Base-by-base conservation (phyloP, 2,329 filamentous ascomycete genomes). In the Pseudogymnoascus verrucosus region DNA sequence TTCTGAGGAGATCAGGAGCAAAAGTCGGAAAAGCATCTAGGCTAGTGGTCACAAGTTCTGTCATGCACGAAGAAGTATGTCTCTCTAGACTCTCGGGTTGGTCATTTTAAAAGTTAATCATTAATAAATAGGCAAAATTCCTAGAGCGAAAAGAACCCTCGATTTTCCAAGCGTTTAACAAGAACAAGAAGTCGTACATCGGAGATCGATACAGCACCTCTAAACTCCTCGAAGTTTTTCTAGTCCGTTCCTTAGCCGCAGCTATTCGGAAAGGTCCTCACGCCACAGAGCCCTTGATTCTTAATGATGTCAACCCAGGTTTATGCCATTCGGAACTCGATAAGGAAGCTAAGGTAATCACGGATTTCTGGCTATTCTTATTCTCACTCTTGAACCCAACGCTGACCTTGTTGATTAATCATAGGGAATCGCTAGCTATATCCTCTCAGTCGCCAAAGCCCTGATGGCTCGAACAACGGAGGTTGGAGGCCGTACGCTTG, bases 31-130 rank as follows among this genome's bases (percentile, higher is more conserved):
- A 68, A 66, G 62, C 69, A 59, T 75, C 78, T n/a, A 73, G 72
- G 11, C 62, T 81, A 3, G 69, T 71, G 4, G 68, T 79, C 4
- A 76, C 79, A 1, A 70, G 74, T 1, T 79, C 78, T 1, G 75
- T 76, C 39, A 74, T 72, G 6, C 75, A 76, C 61, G 67, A 65
- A 28, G 69, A 71, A 63, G 73, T 72, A 64, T 28, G 70, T 63
- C 8, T 28, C 28, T 23, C 54, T 21, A n/a, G 10, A 47, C 21
- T 34, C 54, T 19, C 42, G 5, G 42, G 40, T 36, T n/a, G 21
- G 57, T 40, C 42, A 14, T 60, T 10, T 39, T 31, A 34, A 23
- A 39, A 5, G 37, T 16, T 37, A 4, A 16, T 16, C 14, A n/a
- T 37, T 16, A 28, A 42, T 31, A n/a, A 39, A 28, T 61, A 74